Conservation (phyloP, 2,329 filamentous ascomycete species). For the Coniella lustricola region DNA sequence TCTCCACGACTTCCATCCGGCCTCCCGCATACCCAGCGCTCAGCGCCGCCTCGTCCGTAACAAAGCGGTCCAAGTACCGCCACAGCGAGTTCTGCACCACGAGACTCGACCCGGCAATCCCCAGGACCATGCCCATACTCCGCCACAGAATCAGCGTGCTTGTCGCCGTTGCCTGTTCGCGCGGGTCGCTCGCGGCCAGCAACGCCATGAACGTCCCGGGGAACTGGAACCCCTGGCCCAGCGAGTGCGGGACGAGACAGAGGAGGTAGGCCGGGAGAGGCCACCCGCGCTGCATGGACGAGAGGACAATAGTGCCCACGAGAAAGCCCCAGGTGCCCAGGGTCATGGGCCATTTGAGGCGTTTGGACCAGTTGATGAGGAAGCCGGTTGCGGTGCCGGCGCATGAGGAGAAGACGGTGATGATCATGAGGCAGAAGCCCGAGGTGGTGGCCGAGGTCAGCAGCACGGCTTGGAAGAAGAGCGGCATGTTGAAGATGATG, state of each 20-base stretch:
- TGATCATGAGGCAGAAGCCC: constrained; percentile 63
- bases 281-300: constrained; percentile 42
- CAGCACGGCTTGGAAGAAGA: constrained; percentile 72
- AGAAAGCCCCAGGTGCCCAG: constrained; percentile 42
- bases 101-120: constrained; percentile 64
- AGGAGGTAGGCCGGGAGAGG: constrained; percentile 47
- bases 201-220: constrained; percentile 58
- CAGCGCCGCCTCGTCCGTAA: constrained; percentile 40
- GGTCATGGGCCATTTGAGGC: constrained; percentile 52
- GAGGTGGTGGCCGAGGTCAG: constrained; percentile 62
- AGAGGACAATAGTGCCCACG: constrained; percentile 43
- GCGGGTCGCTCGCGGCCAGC: constrained; percentile 50
- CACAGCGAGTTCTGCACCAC: constrained; percentile 66
- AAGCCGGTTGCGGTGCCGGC: constrained; percentile 54
- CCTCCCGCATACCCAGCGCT: constrained; percentile 24
- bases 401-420: constrained; percentile 48
- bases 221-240: constrained; percentile 59
- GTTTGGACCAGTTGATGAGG: constrained; percentile 51
- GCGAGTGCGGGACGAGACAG: constrained; percentile 47
- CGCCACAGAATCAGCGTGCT: constrained; percentile 67
- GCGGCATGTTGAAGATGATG: constrained; percentile 57
- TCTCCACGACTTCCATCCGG: constrained; percentile 47
- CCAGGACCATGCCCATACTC: constrained; percentile 62
- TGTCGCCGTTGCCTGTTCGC: constrained; percentile 61
- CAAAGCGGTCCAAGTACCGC: constrained; percentile 49